Percentiles rank a stretch among this genome's conserved stretches.
Evolutionary conservation across 2,329 filamentous ascomycete species (phyloP).

Genomic region (Claviceps digitariae): DNA sequence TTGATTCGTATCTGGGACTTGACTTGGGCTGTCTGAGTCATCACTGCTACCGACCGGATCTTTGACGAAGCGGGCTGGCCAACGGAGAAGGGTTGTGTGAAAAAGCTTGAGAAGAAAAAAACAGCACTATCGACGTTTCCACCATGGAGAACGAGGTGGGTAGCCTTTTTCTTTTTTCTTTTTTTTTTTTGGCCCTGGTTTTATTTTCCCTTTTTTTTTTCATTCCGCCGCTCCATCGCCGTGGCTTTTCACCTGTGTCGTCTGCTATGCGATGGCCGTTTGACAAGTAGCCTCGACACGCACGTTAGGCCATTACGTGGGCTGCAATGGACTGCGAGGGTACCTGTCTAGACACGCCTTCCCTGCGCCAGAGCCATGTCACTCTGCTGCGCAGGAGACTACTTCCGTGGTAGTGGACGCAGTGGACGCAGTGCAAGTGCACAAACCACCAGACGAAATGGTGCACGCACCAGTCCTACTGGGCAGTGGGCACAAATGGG

Average conservation of each 20-base stretch:
- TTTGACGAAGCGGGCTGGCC: neutral
- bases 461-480: neutral
- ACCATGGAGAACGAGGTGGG: constrained; percentile 12
- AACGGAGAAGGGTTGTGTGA: neutral
- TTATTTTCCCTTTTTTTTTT: neutral
- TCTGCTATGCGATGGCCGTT: neutral
- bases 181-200: neutral
- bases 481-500: constrained; percentile 5
- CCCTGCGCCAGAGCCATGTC: neutral
- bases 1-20: neutral
- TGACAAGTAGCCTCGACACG: neutral
- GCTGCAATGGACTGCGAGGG: neutral
- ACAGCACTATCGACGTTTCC: neutral
- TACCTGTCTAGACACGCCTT: neutral
- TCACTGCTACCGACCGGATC: neutral
- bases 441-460: neutral
- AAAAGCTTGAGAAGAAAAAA: neutral
- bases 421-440: neutral
- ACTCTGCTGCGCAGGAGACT: neutral
- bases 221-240: no score
- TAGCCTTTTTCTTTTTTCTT: neutral
- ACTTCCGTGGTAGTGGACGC: no score
- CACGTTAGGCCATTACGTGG: neutral
- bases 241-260: neutral
- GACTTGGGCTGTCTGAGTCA: constrained; percentile 2